Percentiles rank a stretch among this genome's conserved stretches.
Conservation (phyloP, 164 flowering plant species). For the Amborella trichopoda region DNA sequence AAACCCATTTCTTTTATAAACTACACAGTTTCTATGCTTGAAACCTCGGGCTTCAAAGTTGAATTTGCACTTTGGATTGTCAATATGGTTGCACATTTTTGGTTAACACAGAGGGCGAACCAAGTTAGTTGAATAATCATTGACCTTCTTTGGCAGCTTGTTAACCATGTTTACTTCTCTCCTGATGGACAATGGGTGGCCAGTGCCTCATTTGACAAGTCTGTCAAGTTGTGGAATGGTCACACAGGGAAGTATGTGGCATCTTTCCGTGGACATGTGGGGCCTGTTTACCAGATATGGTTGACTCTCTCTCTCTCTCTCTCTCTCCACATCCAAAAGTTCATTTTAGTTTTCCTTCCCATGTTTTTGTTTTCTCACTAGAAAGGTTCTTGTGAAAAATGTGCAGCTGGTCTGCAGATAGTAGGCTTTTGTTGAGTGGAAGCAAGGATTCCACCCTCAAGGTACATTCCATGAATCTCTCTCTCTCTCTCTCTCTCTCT, state of each 20-base stretch:
- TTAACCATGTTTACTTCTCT: slow-evolving; percentile 93
- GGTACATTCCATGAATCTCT: slow-evolving; percentile 24
- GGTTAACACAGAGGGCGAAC: too few relatives aligned
- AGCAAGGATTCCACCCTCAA: slow-evolving; percentile 97
- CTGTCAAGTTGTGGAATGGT: slow-evolving; percentile 97
- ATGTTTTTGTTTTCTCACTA: background rate
- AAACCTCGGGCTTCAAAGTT: too few relatives aligned
- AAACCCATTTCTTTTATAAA: too few relatives aligned
- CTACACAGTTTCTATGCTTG: too few relatives aligned
- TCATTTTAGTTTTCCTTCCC: background rate
- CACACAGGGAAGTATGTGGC: slow-evolving; percentile 77
- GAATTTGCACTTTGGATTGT: too few relatives aligned
- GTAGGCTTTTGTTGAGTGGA: slow-evolving; percentile 93
- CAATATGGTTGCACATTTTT: too few relatives aligned
- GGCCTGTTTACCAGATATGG: slow-evolving; percentile 99
- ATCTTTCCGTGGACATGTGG: slow-evolving; percentile 94
- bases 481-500: background rate
- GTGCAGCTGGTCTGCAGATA: slow-evolving; percentile 98
- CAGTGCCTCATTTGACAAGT: slow-evolving; percentile 96
- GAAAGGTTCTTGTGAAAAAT: background rate
- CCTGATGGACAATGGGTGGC: slow-evolving; percentile 99
- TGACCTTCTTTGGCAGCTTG: slow-evolving; percentile 50
- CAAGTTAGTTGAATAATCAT: too few relatives aligned
- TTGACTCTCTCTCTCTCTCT: slow-evolving; percentile 6
- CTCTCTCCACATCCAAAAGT: background rate